A percentile compares a stretch with the other conserved stretches of the same genome.
Evolutionary conservation across 495 filamentous ascomycete genomes (phyloP).

Genomic region (Penicillium verhagenii): DNA sequence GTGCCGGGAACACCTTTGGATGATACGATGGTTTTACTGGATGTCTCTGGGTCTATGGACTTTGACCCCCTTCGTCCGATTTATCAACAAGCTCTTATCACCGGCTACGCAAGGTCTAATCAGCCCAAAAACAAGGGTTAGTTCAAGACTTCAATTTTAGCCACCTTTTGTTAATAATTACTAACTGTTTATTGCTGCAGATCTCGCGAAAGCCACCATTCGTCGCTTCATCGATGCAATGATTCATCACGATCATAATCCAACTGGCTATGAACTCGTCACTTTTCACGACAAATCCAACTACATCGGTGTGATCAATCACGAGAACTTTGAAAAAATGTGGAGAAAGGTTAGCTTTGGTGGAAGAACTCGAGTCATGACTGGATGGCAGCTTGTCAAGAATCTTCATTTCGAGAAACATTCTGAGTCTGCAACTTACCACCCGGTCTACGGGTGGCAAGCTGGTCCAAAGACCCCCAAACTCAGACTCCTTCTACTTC

Average conservation of each 20-base stretch:
- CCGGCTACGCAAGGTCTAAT: conserved; percentile 28
- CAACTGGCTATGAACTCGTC: conserved; percentile 39
- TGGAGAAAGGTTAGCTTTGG: conserved; percentile 39
- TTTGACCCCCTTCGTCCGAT: conserved; percentile 40
- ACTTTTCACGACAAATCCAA: conserved; percentile 39
- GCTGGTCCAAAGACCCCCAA: conserved; percentile 46
- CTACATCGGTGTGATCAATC: conserved; percentile 39
- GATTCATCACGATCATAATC: conserved; percentile 40
- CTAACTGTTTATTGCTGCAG: conserved; percentile 16
- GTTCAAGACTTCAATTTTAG: not conserved
- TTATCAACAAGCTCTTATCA: conserved; percentile 45
- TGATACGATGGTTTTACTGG: conserved; percentile 48
- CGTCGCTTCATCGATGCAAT: conserved; percentile 46
- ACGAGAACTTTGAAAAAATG: conserved; percentile 34
- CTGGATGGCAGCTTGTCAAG: conserved; percentile 50
- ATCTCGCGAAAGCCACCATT: conserved; percentile 43
- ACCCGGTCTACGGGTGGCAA: conserved; percentile 50
- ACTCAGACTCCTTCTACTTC: conserved; percentile 40
- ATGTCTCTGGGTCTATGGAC: conserved; percentile 48
- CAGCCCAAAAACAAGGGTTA: conserved; percentile 50
- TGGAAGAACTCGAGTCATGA: conserved; percentile 45
- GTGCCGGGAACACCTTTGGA: conserved; percentile 33
- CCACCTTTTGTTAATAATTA: not conserved
- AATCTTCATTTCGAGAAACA: conserved; percentile 49
- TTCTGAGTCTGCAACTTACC: conserved; percentile 42